phyloP scores from a whole-genome alignment of 306 rosid genomes.

The Ormosia semicastrata region DNA sequence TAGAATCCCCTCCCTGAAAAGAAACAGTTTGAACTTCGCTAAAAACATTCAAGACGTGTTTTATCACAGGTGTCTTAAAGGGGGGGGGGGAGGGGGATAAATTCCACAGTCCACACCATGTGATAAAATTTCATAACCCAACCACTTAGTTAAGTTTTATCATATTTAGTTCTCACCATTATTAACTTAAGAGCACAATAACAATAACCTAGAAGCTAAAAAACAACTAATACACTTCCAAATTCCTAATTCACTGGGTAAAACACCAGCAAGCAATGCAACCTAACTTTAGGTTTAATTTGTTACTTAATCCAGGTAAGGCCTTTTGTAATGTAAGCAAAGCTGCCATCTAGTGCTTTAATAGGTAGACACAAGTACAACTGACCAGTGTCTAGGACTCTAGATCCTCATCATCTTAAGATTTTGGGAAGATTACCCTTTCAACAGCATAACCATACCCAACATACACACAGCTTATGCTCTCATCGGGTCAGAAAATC shows the following conservation, averaged over 20 bases:
- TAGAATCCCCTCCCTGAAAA: constrained; percentile 65
- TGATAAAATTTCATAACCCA: neutral
- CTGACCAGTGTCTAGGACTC: neutral
- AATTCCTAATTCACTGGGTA: neutral
- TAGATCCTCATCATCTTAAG: neutral
- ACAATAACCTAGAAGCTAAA: neutral
- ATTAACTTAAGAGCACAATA: neutral
- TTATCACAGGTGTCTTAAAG: neutral
- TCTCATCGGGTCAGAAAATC: neutral
- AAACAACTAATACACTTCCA: neutral
- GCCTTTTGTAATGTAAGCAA: neutral
- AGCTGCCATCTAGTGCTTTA: neutral
- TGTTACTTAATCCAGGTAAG: neutral
- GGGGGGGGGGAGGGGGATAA: too few species aligned
- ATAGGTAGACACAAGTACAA: neutral
- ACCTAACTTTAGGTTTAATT: neutral
- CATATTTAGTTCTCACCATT: neutral
- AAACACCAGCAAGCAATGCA: neutral
- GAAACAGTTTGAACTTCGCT: neutral
- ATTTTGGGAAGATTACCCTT: neutral
- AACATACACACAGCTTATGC: neutral
- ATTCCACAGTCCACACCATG: neutral
- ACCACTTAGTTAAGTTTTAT: neutral
- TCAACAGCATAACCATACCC: neutral
- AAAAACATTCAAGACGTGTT: neutral